A percentile compares a stretch with the other conserved stretches of the same genome.
These are phyloP conservation scores for Inga laurina DNA, from an alignment of 306 rosid species.

Conservation along the genomic window DNA sequence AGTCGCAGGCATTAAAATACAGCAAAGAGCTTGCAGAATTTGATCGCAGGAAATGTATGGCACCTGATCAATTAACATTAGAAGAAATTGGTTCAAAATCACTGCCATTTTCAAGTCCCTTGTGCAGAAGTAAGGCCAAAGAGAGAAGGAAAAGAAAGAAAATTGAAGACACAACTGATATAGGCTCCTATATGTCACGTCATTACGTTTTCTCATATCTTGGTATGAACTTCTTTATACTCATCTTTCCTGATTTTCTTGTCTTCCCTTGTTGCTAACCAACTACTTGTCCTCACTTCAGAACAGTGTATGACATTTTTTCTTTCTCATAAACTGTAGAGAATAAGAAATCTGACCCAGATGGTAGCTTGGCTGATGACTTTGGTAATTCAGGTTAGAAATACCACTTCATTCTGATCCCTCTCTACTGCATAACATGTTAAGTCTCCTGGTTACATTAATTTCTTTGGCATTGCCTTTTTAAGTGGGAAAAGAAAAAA, in stretches of 20 bases:
- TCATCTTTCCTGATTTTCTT: slow-evolving; percentile 34
- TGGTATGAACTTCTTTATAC: slow-evolving; percentile 53
- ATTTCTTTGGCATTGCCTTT: slow-evolving; percentile 18
- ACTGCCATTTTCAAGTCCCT: slow-evolving; percentile 54
- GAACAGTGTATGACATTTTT: slow-evolving; percentile 28
- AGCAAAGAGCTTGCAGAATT: slow-evolving; percentile 57
- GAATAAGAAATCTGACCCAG: slow-evolving; percentile 66
- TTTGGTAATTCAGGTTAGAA: slow-evolving; percentile 67
- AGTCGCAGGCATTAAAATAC: slow-evolving; percentile 61
- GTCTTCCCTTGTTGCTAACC: slow-evolving; percentile 24
- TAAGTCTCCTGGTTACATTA: slow-evolving; percentile 18
- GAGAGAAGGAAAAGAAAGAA: slow-evolving; percentile 79
- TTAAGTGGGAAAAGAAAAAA: neutral
- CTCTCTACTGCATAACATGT: slow-evolving; percentile 27
- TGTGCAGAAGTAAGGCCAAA: slow-evolving; percentile 41
- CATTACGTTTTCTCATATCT: slow-evolving; percentile 77
- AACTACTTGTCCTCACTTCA: neutral
- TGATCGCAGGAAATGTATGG: slow-evolving; percentile 52
- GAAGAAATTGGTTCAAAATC: slow-evolving; percentile 71
- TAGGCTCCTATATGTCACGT: slow-evolving; percentile 67
- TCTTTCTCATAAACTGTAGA: slow-evolving; percentile 53
- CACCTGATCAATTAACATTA: slow-evolving; percentile 36
- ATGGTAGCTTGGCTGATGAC: slow-evolving; percentile 54
- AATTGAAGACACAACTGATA: slow-evolving; percentile 68
- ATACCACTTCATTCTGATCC: slow-evolving; percentile 27